phyloP scores from a whole-genome alignment of 2,329 filamentous ascomycete genomes.

The Diaporthe ilicicola region DNA sequence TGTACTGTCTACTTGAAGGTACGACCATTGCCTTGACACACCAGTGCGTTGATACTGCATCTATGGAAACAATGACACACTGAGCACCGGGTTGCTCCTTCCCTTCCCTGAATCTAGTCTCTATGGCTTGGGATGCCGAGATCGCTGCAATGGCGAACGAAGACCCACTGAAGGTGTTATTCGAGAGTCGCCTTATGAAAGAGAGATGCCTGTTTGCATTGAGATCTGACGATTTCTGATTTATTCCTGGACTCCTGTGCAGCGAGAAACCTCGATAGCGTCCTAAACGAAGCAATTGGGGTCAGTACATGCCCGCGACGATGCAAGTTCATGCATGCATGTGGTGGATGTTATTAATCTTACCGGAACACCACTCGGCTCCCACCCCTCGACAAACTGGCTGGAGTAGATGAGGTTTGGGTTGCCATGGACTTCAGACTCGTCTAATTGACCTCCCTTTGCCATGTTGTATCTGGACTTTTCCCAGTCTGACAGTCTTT shows the following conservation, averaged over 20 bases:
- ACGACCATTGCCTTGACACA: background rate
- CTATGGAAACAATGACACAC: background rate
- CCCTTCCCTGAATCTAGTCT: too few species aligned
- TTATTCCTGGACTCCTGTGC: constrained; percentile 50
- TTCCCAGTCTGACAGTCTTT: constrained; percentile 52
- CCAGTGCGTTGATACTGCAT: too few species aligned
- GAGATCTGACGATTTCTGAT: too few species aligned
- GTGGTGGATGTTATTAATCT: background rate
- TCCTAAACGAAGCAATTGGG: constrained; percentile 45
- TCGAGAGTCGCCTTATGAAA: background rate
- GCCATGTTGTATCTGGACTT: constrained; percentile 66
- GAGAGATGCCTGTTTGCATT: too few species aligned
- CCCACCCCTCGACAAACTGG: constrained; percentile 69
- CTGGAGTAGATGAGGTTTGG: constrained; percentile 74
- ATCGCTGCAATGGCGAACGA: too few species aligned
- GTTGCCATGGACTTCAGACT: constrained; percentile 57
- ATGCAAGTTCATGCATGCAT: background rate
- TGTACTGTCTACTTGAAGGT: too few species aligned
- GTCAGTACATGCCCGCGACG: background rate
- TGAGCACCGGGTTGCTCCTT: too few species aligned
- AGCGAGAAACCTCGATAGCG: constrained; percentile 72
- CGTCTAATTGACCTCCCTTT: constrained; percentile 50
- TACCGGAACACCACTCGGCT: constrained; percentile 69
- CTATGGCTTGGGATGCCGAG: too few species aligned
- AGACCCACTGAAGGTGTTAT: background rate